These are phyloP conservation scores for Scedosporium apiospermum DNA, from an alignment of 2,329 filamentous ascomycete species.

Conservation along the genomic window DNA sequence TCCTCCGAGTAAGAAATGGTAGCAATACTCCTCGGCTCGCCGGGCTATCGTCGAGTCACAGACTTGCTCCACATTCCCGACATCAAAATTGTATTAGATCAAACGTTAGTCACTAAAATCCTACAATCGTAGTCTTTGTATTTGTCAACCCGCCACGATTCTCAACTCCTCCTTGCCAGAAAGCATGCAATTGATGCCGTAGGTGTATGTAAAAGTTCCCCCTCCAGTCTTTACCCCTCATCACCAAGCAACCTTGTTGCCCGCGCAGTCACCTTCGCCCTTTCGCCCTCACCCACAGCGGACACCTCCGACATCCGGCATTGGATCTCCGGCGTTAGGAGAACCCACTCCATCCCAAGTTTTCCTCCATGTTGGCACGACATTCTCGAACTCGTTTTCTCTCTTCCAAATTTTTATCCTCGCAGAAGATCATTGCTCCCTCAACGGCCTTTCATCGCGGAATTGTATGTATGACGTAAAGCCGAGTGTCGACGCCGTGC, in stretches of 20 bases:
- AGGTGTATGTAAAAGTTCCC: neutral
- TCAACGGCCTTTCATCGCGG: neutral
- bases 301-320: conserved; percentile 5
- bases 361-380: conserved; percentile 5
- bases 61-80: no score
- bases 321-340: neutral
- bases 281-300: neutral
- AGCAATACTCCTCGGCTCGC: no score
- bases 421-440: neutral
- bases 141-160: no score
- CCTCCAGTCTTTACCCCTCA: neutral
- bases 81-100: no score
- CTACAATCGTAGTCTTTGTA: no score
- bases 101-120: no score
- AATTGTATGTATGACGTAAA: conserved; percentile 1
- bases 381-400: neutral
- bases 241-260: neutral
- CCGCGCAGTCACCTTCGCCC: neutral
- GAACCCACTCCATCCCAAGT: neutral
- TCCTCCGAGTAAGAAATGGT: no score
- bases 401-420: neutral
- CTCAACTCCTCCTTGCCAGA: no score
- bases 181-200: no score
- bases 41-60: no score
- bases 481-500: neutral